A percentile compares a stretch with the other conserved stretches of the same genome.
These are phyloP conservation scores for Claviceps capensis DNA, from an alignment of 2,329 filamentous ascomycete genomes.

Conservation along the genomic window DNA sequence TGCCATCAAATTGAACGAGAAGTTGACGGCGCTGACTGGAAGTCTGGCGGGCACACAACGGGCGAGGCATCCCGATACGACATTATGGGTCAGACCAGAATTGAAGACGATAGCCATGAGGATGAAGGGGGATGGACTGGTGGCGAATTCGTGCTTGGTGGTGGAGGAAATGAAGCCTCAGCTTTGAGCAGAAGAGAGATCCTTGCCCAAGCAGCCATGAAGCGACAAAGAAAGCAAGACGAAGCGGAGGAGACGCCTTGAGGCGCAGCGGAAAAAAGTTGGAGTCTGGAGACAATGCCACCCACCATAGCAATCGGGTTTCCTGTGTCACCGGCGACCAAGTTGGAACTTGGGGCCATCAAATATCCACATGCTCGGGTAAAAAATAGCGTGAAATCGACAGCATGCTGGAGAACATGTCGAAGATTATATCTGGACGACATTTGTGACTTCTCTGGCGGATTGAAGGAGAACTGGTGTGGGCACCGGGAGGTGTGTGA, in stretches of 20 bases:
- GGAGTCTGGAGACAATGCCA: conserved; percentile 17
- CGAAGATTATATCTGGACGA: too few relatives aligned
- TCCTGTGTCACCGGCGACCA: too few relatives aligned
- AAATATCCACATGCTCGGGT: too few relatives aligned
- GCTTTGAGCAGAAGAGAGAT: conserved; percentile 59
- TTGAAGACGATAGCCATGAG: conserved; percentile 39
- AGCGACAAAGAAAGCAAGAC: conserved; percentile 21
- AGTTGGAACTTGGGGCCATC: too few relatives aligned
- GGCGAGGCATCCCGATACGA: conserved; percentile 50
- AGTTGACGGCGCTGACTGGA: conserved; percentile 71
- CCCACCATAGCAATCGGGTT: conserved; percentile 11
- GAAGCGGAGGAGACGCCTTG: conserved; percentile 19
- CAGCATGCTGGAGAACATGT: too few relatives aligned
- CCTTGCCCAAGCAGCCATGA: conserved; percentile 40
- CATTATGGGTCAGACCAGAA: conserved; percentile 32
- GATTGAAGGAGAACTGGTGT: too few relatives aligned
- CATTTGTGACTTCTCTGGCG: too few relatives aligned
- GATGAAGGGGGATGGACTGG: conserved; percentile 68
- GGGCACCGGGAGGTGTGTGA: too few relatives aligned
- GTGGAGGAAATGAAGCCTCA: conserved; percentile 27
- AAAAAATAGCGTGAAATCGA: too few relatives aligned
- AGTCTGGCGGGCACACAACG: conserved; percentile 50
- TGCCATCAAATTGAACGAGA: conserved; percentile 79
- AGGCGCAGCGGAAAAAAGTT: conserved; percentile 16
- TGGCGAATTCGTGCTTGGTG: conserved; percentile 63